Percentiles rank a stretch among this genome's conserved stretches.
phyloP scores from a whole-genome alignment of 345 rosid genomes.

The Pugionium dolabratum region DNA sequence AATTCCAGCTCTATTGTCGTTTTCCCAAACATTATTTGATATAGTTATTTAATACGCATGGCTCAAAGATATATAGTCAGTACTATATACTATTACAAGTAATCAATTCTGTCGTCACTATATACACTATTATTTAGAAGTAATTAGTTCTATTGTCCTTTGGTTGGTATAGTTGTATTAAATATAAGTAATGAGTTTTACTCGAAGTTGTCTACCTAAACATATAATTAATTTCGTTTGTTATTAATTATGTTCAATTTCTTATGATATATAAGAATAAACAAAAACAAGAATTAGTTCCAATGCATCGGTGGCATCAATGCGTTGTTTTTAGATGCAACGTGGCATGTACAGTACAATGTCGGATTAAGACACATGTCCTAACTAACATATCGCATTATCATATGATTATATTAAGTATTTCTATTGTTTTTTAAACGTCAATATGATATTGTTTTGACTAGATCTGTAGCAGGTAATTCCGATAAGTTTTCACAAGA shows the following conservation, averaged over 20 bases:
- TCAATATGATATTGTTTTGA: constrained; percentile 8
- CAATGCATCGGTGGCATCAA: constrained; percentile 26
- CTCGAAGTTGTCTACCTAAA: too few species aligned
- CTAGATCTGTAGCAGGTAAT: constrained; percentile 20
- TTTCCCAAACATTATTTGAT: constrained; percentile 14
- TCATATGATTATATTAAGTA: neutral
- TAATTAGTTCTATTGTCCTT: neutral
- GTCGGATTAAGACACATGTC: constrained; percentile 27
- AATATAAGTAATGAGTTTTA: neutral
- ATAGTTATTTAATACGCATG: constrained; percentile 1
- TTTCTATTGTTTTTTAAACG: constrained; percentile 12
- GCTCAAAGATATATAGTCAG: neutral
- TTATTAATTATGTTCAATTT: too few species aligned
- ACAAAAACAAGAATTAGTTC: constrained; percentile 7
- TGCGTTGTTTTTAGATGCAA: constrained; percentile 21
- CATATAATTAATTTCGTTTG: too few species aligned
- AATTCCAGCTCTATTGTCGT: constrained; percentile 21
- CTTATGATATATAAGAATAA: too few species aligned
- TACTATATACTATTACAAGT: neutral
- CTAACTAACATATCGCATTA: constrained; percentile 17
- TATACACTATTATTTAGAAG: constrained; percentile 5
- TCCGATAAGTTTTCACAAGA: constrained; percentile 5
- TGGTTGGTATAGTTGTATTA: neutral
- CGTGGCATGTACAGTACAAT: constrained; percentile 32
- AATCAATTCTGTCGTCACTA: neutral